Evolutionary conservation across 2,329 filamentous ascomycete species (phyloP).

Genomic region (Lachnellula hyalina): DNA sequence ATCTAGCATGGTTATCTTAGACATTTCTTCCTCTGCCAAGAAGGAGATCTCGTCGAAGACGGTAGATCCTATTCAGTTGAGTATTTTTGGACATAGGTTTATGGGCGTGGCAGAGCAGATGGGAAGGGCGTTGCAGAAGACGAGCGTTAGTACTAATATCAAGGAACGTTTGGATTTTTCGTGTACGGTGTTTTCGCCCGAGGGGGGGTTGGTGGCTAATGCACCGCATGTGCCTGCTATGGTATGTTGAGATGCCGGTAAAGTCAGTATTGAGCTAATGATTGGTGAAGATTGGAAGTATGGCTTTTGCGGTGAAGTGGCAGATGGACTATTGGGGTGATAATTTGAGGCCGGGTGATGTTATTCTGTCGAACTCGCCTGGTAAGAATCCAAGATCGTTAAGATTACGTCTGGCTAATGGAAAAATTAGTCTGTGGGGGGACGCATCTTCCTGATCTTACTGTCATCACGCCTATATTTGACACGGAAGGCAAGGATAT

Average conservation of each 20-base stretch:
- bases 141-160: constrained; percentile 46
- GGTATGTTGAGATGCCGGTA: not conserved
- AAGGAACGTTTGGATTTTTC: constrained; percentile 78
- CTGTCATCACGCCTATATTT: constrained; percentile 73
- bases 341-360: constrained; percentile 69
- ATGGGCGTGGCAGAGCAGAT: constrained; percentile 82
- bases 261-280: not conserved
- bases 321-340: constrained; percentile 74
- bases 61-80: constrained; percentile 61
- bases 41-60: not conserved
- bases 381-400: constrained; percentile 31
- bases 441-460: constrained; percentile 76
- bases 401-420: not conserved
- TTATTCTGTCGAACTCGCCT: constrained; percentile 75
- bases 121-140: constrained; percentile 71
- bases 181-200: constrained; percentile 69
- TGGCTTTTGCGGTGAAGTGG: constrained; percentile 48
- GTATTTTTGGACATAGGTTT: constrained; percentile 72
- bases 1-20: constrained; percentile 80
- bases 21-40: constrained; percentile 40
- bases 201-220: constrained; percentile 69
- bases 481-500: constrained; percentile 53
- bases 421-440: constrained; percentile 44
- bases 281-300: constrained; percentile 2
- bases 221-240: constrained; percentile 50